These are phyloP conservation scores for Aspergillus quadrilineatus DNA, from an alignment of 2,329 filamentous ascomycete genomes.

Conservation along the genomic window DNA sequence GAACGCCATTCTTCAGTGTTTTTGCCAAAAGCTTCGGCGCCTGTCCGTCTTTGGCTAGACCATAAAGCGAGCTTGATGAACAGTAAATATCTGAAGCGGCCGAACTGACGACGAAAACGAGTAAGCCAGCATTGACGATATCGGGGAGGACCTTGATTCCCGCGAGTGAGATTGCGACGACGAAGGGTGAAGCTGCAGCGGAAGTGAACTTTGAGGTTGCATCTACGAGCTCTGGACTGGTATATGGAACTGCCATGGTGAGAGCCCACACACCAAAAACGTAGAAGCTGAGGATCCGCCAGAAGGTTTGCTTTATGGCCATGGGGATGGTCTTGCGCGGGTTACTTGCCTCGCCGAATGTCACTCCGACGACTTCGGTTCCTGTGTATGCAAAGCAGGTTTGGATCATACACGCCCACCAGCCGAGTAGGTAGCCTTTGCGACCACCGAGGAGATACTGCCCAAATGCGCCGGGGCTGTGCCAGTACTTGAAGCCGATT, in stretches of 20 bases:
- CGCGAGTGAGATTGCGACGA: not conserved
- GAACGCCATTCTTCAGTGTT: slow-evolving; percentile 69
- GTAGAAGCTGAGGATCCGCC: slow-evolving; percentile 67
- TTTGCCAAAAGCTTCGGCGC: slow-evolving; percentile 65
- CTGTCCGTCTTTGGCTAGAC: slow-evolving; percentile 66
- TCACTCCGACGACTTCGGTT: slow-evolving; percentile 71
- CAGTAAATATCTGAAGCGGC: slow-evolving; percentile 64
- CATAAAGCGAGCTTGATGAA: slow-evolving; percentile 70
- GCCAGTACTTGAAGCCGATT: slow-evolving; percentile 64
- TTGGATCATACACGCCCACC: slow-evolving; percentile 68
- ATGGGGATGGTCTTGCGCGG: slow-evolving; percentile 64
- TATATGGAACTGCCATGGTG: not conserved
- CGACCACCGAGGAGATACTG: slow-evolving; percentile 42
- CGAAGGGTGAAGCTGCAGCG: not conserved
- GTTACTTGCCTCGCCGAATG: slow-evolving; percentile 73
- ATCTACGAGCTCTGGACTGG: not conserved
- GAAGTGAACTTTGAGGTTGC: not conserved
- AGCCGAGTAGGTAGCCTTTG: slow-evolving; percentile 55
- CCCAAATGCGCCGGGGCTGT: slow-evolving; percentile 57
- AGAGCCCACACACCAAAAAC: slow-evolving; percentile 57
- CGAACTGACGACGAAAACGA: not conserved
- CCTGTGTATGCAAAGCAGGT: slow-evolving; percentile 74
- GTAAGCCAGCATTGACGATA: slow-evolving; percentile 2
- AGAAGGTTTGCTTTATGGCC: slow-evolving; percentile 65
- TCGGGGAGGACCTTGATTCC: not conserved